A percentile compares a stretch with the other conserved stretches of the same genome.
Conservation (phyloP, 2,329 filamentous ascomycete species). For the Xylariaceae sp. region DNA sequence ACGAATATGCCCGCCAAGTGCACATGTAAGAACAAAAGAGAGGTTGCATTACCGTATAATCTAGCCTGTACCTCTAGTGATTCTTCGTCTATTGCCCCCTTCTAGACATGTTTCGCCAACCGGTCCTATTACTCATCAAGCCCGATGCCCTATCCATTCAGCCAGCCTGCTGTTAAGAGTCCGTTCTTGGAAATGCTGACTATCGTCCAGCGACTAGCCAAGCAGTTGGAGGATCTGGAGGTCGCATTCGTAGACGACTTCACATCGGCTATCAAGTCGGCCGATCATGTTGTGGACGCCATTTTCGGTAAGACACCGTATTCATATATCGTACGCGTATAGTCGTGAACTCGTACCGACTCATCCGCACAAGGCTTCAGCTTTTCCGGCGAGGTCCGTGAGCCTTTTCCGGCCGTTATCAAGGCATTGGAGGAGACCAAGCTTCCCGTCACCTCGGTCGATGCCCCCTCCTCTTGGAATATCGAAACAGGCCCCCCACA, state of each 20-base stretch:
- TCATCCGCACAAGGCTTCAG: conserved; percentile 63
- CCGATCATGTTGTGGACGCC: conserved; percentile 83
- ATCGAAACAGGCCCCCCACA: conserved; percentile 79
- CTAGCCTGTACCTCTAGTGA: conserved; percentile 4
- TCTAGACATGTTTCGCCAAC: too few relatives aligned
- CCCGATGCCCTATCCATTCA: too few relatives aligned
- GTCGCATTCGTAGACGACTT: conserved; percentile 86
- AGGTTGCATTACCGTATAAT: conserved; percentile 5
- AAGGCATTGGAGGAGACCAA: conserved; percentile 65
- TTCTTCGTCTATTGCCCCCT: not conserved
- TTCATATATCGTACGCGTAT: conserved; percentile 15
- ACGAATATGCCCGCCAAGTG: not conserved
- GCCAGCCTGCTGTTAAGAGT: too few relatives aligned
- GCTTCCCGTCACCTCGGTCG: conserved; percentile 78
- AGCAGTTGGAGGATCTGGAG: conserved; percentile 76
- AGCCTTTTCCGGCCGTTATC: conserved; percentile 83
- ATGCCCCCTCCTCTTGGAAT: conserved; percentile 92
- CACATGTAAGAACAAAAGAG: not conserved
- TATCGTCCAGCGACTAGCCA: conserved; percentile 62
- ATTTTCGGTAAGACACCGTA: conserved; percentile 65
- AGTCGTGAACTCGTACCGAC: conserved; percentile 10
- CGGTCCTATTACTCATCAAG: too few relatives aligned
- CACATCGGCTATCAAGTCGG: conserved; percentile 53
- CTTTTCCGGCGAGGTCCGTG: conserved; percentile 86
- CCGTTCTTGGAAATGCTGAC: conserved; percentile 10